Evolutionary conservation across 495 filamentous ascomycete species (phyloP).

Genomic region (Penicillium silybi): DNA sequence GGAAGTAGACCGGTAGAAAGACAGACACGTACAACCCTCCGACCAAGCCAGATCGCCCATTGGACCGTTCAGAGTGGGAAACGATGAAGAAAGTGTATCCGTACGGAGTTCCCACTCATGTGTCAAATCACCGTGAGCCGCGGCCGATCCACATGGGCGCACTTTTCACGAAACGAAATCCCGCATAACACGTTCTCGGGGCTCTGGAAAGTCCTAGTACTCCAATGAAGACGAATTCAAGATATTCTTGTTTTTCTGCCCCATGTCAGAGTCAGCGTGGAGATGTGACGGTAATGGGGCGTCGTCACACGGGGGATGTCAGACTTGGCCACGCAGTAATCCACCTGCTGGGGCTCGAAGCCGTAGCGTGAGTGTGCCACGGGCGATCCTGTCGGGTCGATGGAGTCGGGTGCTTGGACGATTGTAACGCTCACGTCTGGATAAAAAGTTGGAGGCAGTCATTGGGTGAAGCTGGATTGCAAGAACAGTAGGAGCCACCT

Average conservation of each 20-base stretch:
- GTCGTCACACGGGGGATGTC: slow-evolving; percentile 12
- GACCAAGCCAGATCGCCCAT: neutral
- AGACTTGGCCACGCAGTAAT: slow-evolving; percentile 3
- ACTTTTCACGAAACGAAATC: slow-evolving; percentile 19
- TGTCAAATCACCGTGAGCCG: slow-evolving; percentile 21
- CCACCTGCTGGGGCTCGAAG: neutral
- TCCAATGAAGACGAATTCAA: neutral
- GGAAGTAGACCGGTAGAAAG: neutral
- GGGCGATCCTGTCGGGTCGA: slow-evolving; percentile 12
- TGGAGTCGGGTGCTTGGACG: slow-evolving; percentile 10
- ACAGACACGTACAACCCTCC: neutral
- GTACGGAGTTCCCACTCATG: slow-evolving; percentile 7
- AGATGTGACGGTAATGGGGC: slow-evolving; percentile 15
- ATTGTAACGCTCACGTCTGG: slow-evolving; percentile 2
- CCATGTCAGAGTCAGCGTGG: slow-evolving; percentile 1
- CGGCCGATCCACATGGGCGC: slow-evolving; percentile 20
- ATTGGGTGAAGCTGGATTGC: no score
- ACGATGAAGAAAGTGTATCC: slow-evolving; percentile 5
- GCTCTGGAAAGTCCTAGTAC: neutral
- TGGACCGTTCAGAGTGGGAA: neutral
- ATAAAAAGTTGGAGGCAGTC: no score
- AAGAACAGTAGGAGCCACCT: no score
- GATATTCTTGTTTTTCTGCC: neutral
- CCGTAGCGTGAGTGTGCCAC: slow-evolving; percentile 17
- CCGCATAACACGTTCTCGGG: slow-evolving; percentile 9